phyloP scores from a whole-genome alignment of 23 red algal species.

The Gracilaria gracilis region DNA sequence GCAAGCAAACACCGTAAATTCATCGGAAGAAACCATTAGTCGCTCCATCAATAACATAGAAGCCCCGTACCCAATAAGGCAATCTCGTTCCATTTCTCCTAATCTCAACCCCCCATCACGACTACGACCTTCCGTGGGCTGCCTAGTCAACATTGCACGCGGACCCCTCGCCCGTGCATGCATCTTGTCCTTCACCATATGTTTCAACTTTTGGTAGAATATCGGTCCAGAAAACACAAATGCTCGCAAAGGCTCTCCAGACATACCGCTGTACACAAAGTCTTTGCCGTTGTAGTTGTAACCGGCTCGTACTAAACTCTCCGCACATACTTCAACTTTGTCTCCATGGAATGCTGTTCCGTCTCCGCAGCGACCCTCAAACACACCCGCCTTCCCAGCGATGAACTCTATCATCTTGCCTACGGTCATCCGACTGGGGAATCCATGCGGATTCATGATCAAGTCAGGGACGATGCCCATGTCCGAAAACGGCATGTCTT shows the following conservation, averaged over 20 bases:
- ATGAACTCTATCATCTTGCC: conserved; percentile 99
- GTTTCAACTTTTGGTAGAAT: conserved; percentile 96
- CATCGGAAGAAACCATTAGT: conserved; percentile 87
- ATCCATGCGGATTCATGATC: conserved; percentile 98
- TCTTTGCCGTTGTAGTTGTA: conserved; percentile 96
- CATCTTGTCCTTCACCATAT: conserved; percentile 99
- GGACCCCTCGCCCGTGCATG: conserved; percentile 81
- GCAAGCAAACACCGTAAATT: conserved; percentile 89
- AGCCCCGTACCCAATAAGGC: conserved; percentile 91
- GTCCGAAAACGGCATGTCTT: conserved; percentile 95
- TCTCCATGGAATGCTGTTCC: conserved; percentile 94
- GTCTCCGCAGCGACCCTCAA: conserved; percentile 78
- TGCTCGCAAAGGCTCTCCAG: conserved; percentile 89
- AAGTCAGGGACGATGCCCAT: conserved; percentile 94
- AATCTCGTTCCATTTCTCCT: conserved; percentile 99
- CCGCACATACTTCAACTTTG: conserved; percentile 72
- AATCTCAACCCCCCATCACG: conserved; percentile 93
- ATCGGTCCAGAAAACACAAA: conserved; percentile 96
- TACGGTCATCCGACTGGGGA: conserved; percentile 95
- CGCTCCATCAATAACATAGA: conserved; percentile 93
- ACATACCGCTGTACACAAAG: conserved; percentile 91
- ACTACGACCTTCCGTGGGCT: conserved; percentile 86
- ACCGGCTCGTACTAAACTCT: conserved; percentile 69
- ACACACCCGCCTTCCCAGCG: conserved; percentile 90
- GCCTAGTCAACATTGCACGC: conserved; percentile 77